Evolutionary conservation across 306 rosid genomes (phyloP).

Genomic region (Vicia faba): DNA sequence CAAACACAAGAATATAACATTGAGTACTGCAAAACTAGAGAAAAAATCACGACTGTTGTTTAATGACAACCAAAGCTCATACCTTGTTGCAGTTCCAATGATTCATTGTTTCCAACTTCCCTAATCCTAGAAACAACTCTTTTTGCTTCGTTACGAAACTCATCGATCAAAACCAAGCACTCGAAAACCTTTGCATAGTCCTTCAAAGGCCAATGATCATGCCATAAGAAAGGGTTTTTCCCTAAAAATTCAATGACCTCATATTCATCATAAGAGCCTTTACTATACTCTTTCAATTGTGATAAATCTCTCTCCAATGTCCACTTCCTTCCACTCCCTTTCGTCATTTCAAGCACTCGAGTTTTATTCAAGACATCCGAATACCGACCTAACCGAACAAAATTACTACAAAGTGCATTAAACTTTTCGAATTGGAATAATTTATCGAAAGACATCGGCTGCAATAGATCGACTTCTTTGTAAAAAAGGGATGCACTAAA

Average conservation of each 20-base stretch:
- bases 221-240: slow-evolving; percentile 94
- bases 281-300: slow-evolving; percentile 59
- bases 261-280: slow-evolving; percentile 48
- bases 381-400: slow-evolving; percentile 60
- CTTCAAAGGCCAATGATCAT: slow-evolving; percentile 92
- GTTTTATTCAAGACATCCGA: slow-evolving; percentile 54
- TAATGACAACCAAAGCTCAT: not conserved
- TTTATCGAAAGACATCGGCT: slow-evolving; percentile 78
- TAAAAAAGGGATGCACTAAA: slow-evolving; percentile 89
- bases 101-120: slow-evolving; percentile 41
- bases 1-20: not conserved
- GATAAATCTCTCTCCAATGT: slow-evolving; percentile 73
- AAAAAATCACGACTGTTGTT: not conserved
- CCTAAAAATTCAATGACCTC: slow-evolving; percentile 75
- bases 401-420: slow-evolving; percentile 63
- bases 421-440: slow-evolving; percentile 71
- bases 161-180: slow-evolving; percentile 78
- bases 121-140: slow-evolving; percentile 72
- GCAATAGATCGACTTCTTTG: slow-evolving; percentile 75
- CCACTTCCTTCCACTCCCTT: slow-evolving; percentile 99
- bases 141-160: slow-evolving; percentile 64
- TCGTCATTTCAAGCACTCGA: slow-evolving; percentile 55
- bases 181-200: slow-evolving; percentile 81
- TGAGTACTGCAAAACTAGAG: not conserved
- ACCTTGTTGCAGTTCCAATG: not conserved